Percentiles rank a stretch among this genome's conserved stretches.
These are phyloP conservation scores for Calonectria honghensis DNA, from an alignment of 2,329 filamentous ascomycete species.

Conservation along the genomic window DNA sequence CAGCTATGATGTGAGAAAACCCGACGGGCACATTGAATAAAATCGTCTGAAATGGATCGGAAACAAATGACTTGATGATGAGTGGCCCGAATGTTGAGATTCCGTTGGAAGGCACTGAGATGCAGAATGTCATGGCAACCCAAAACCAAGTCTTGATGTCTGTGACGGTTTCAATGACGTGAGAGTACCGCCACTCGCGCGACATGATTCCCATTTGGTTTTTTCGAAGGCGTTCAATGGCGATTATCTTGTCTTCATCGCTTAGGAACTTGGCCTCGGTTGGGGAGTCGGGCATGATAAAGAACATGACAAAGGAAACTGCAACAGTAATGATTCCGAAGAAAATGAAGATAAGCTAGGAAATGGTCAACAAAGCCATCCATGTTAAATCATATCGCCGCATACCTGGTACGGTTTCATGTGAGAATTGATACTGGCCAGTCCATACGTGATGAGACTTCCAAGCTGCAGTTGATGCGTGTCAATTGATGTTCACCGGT, in stretches of 20 bases:
- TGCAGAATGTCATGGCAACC: slow-evolving; percentile 72
- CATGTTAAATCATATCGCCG: neutral
- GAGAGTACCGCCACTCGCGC: slow-evolving; percentile 70
- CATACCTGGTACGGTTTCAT: slow-evolving; percentile 69
- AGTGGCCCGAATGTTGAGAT: slow-evolving; percentile 76
- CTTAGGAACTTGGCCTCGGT: slow-evolving; percentile 71
- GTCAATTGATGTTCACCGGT: neutral
- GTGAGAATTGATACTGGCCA: slow-evolving; percentile 73
- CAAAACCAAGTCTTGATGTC: slow-evolving; percentile 78
- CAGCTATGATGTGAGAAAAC: slow-evolving; percentile 75
- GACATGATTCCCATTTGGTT: slow-evolving; percentile 74
- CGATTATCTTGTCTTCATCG: slow-evolving; percentile 70
- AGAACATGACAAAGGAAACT: slow-evolving; percentile 66
- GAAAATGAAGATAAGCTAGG: slow-evolving; percentile 71
- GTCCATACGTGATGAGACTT: slow-evolving; percentile 74
- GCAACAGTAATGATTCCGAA: slow-evolving; percentile 71
- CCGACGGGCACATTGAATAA: slow-evolving; percentile 78
- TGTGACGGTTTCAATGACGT: slow-evolving; percentile 71
- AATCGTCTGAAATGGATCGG: slow-evolving; percentile 73
- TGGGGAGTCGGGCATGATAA: slow-evolving; percentile 70
- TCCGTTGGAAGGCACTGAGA: slow-evolving; percentile 75
- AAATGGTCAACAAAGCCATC: neutral
- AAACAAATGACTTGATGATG: slow-evolving; percentile 77
- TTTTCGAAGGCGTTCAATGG: slow-evolving; percentile 71
- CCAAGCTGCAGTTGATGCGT: slow-evolving; percentile 61